Evolutionary conservation across 2,329 filamentous ascomycete genomes (phyloP).

Genomic region (Xylaria sp.): DNA sequence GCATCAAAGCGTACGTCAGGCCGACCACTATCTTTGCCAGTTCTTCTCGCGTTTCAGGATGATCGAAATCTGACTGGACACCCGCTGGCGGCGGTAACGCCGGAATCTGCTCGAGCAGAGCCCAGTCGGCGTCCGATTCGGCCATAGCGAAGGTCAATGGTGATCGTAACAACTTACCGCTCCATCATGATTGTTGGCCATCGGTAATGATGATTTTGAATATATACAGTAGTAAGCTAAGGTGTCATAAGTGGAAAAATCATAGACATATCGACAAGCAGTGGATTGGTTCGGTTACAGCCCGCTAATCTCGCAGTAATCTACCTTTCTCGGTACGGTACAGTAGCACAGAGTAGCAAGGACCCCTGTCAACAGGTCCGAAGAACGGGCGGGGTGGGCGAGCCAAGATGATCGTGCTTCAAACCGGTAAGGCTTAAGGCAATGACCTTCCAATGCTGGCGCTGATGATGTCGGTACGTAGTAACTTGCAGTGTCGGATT

Average conservation of each 20-base stretch:
- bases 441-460: neutral
- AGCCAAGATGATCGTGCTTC: neutral
- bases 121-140: constrained; percentile 11
- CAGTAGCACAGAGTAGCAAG: too few species aligned
- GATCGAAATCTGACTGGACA: constrained; percentile 37
- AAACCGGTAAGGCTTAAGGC: neutral
- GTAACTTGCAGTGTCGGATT: too few species aligned
- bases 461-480: neutral
- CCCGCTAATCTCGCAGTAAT: too few species aligned
- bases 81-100: constrained; percentile 37
- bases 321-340: too few species aligned
- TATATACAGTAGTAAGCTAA: neutral
- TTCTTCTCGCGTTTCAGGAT: constrained; percentile 31
- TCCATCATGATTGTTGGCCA: constrained; percentile 1
- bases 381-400: neutral
- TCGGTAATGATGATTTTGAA: neutral
- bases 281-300: neutral
- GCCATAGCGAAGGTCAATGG: constrained; percentile 17
- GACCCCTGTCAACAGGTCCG: neutral
- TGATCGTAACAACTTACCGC: neutral
- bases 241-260: neutral
- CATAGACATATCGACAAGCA: neutral
- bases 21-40: constrained; percentile 33
- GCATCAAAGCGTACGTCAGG: constrained; percentile 39
- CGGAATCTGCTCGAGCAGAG: constrained; percentile 31